Evolutionary conservation across 192 early-diverging fungal species (phyloP), one percentile per base, ranked within the genome.

Genomic region (Gryganskiella cystojenkinii): DNA sequence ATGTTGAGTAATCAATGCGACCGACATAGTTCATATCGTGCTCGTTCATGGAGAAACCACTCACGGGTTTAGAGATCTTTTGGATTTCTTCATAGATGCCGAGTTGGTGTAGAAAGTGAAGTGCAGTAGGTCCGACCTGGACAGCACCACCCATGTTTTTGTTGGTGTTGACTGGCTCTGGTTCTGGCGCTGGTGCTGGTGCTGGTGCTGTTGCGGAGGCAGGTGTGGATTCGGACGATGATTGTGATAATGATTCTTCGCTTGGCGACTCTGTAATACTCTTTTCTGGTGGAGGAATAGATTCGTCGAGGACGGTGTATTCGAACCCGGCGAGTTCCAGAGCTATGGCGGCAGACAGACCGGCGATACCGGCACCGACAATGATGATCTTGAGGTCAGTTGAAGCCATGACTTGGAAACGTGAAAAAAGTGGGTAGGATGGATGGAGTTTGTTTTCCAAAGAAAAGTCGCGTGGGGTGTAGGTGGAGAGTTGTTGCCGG

Each of bases 11-110:
- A 50, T 78, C 74, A 44, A 78, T 69, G 31, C 74, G 65, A 19
- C 74, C 74, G 22, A 78, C 40, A 37, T 64, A 78, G 28, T 45
- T 78, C 74, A 78, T 69, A 40, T 78, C 67, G 25, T 78, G 74
- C 15, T 78, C 74, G 34, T 78, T 78, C 74, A 78, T 68, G 45
- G 74, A 78, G 33, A 59, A 52, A 11, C 74, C 74, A 40, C 74
- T 78, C 22, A 69, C 65, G 22, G 74, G 74, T 35, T 78, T 78
- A 20, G 74, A 78, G 3, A 78, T 64, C 28, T 69, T 56, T 34
- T 69, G 61, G 4, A 78, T 64, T n/a, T 78, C 74, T 40, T 78
- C 74, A 49, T 78, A 69, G 61, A 78, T 69, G 43, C 74, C 74
- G 0, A 78, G 74, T 44, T 78, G 74, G 33, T 54, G 55, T 35